phyloP scores from a whole-genome alignment of 352 stramenopile species.

The Blastocystis sp. region DNA sequence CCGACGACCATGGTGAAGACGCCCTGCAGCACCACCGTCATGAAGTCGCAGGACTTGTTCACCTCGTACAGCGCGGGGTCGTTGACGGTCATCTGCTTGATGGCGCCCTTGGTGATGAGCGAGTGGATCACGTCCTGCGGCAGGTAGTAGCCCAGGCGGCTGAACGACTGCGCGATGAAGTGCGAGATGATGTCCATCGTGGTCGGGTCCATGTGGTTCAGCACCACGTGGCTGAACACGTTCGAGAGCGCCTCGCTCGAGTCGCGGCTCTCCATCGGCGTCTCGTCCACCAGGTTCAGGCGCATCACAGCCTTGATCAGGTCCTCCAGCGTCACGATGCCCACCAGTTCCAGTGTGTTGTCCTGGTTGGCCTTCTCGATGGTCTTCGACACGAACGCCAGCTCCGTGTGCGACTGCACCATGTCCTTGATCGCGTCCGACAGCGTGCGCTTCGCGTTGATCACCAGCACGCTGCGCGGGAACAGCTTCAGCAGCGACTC shows the following conservation, averaged over 20 bases:
- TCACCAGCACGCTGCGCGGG: conserved; percentile 74
- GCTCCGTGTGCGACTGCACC: conserved; percentile 85
- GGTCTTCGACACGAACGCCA: conserved; percentile 88
- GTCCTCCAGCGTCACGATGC: conserved; percentile 94
- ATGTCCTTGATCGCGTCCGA: conserved; percentile 88
- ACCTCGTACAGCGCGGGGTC: conserved; percentile 24
- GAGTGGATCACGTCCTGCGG: conserved; percentile 22
- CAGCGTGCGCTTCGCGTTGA: conserved; percentile 82
- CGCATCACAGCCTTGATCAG: conserved; percentile 95
- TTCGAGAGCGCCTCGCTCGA: not conserved
- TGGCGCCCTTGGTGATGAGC: not conserved
- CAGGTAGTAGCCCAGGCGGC: conserved; percentile 9
- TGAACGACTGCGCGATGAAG: conserved; percentile 40
- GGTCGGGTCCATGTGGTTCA: conserved; percentile 24
- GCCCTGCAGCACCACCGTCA: conserved; percentile 22
- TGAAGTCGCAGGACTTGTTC: conserved; percentile 18
- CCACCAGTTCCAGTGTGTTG: conserved; percentile 90
- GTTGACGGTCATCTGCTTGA: conserved; percentile 5
- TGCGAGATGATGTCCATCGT: conserved; percentile 16
- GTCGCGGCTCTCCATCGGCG: conserved; percentile 62
- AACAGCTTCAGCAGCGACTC: conserved; percentile 81
- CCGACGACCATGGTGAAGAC: conserved; percentile 39
- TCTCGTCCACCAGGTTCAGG: conserved; percentile 91
- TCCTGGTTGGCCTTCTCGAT: conserved; percentile 76
- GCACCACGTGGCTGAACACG: conserved; percentile 12